These are phyloP conservation scores for Yamadazyma buinensis DNA, from an alignment of 1,139 yeast genomes.

Conservation along the genomic window DNA sequence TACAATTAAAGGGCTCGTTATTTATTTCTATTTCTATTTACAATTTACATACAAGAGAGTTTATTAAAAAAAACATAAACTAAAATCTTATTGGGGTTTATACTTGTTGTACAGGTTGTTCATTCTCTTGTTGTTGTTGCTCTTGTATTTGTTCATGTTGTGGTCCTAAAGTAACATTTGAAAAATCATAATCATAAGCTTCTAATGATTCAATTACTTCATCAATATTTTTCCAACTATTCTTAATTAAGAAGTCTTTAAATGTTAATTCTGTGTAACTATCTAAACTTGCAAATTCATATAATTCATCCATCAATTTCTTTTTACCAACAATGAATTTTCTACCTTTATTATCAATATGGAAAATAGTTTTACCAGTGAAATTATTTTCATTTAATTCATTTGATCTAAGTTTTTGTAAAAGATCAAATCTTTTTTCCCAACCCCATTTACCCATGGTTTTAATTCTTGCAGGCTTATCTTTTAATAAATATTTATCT, in stretches of 20 bases:
- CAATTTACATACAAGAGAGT: no score
- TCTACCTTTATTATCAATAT: slow-evolving; percentile 45
- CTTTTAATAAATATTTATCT: slow-evolving; percentile 82
- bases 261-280: slow-evolving; percentile 42
- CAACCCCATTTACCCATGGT: slow-evolving; percentile 92
- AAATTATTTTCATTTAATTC: slow-evolving; percentile 22
- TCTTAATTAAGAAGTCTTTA: slow-evolving; percentile 25
- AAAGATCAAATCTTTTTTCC: slow-evolving; percentile 74
- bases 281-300: slow-evolving; percentile 47
- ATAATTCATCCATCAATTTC: slow-evolving; percentile 52
- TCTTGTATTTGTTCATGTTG: no score
- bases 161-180: slow-evolving; percentile 2
- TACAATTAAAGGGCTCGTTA: no score
- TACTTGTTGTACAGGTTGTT: no score
- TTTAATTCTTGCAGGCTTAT: slow-evolving; percentile 83
- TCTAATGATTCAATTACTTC: slow-evolving; percentile 42
- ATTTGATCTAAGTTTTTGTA: slow-evolving; percentile 31
- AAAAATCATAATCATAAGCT: slow-evolving; percentile 30
- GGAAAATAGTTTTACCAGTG: slow-evolving; percentile 33
- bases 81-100: no score
- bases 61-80: no score
- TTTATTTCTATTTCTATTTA: no score
- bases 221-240: slow-evolving; percentile 35
- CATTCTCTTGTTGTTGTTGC: no score
- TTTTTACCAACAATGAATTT: slow-evolving; percentile 61